Evolutionary conservation across 2,329 filamentous ascomycete species (phyloP).

Genomic region (Arachnopeziza araneosa): DNA sequence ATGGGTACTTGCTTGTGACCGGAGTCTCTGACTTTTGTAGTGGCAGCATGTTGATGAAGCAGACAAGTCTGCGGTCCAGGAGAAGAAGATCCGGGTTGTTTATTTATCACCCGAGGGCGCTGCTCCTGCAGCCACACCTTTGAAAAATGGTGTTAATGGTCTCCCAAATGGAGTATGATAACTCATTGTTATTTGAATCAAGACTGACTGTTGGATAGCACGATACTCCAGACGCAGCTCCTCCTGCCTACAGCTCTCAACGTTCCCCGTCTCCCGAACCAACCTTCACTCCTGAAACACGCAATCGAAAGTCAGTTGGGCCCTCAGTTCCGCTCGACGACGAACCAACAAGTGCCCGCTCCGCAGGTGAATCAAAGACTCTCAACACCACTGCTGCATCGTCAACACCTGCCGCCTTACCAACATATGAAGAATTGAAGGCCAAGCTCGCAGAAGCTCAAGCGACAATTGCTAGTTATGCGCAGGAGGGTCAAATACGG

Average conservation of each 20-base stretch:
- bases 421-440: slow-evolving; percentile 56
- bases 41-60: slow-evolving; percentile 70
- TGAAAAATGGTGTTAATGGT: slow-evolving; percentile 25
- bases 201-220: slow-evolving; percentile 8
- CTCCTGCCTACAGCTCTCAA: slow-evolving; percentile 40
- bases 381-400: slow-evolving; percentile 5
- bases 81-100: slow-evolving; percentile 91
- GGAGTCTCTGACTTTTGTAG: slow-evolving; percentile 12
- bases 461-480: slow-evolving; percentile 63
- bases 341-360: slow-evolving; percentile 31
- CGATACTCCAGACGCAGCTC: slow-evolving; percentile 25
- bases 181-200: background rate
- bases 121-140: slow-evolving; percentile 20
- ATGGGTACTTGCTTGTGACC: background rate
- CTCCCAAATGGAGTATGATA: slow-evolving; percentile 20
- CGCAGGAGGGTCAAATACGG: slow-evolving; percentile 66
- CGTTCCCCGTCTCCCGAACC: slow-evolving; percentile 47
- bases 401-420: slow-evolving; percentile 29
- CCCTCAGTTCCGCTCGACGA: slow-evolving; percentile 28
- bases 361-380: slow-evolving; percentile 34
- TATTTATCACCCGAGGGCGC: slow-evolving; percentile 63
- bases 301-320: slow-evolving; percentile 19
- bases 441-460: slow-evolving; percentile 70
- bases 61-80: slow-evolving; percentile 73
- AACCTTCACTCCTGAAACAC: slow-evolving; percentile 27